Percentiles rank a stretch among this genome's conserved stretches.
Conservation (phyloP, 306 rosid genomes). For the Oxytropis ochrocephala region DNA sequence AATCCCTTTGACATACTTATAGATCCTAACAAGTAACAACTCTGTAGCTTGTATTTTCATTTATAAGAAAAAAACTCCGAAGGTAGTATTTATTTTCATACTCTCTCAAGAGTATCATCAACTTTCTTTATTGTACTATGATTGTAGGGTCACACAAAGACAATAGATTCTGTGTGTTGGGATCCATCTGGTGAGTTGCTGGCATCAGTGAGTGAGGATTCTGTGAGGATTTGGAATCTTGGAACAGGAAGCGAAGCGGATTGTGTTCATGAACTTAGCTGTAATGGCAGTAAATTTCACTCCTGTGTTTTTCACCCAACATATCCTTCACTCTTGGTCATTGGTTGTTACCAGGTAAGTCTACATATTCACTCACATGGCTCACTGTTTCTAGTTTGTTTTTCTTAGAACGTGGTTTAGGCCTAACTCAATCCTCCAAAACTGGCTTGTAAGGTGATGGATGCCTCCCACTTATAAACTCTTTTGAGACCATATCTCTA, state of each 20-base stretch:
- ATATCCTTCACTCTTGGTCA: constrained; percentile 72
- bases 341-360: constrained; percentile 95
- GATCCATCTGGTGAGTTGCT: constrained; percentile 87
- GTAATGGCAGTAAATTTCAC: constrained; percentile 79
- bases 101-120: background rate
- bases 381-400: background rate
- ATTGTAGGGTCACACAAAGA: constrained; percentile 76
- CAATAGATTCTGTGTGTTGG: constrained; percentile 76
- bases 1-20: no score
- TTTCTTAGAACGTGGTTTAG: no score
- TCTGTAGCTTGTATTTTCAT: no score
- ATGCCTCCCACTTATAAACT: no score
- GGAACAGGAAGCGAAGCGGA: constrained; percentile 83
- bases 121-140: constrained; percentile 15
- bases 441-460: no score
- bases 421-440: no score
- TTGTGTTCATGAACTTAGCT: constrained; percentile 78
- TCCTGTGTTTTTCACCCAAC: constrained; percentile 91
- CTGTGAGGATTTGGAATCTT: constrained; percentile 82
- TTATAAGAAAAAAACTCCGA: no score
- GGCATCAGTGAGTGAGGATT: constrained; percentile 96
- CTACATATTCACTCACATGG: background rate
- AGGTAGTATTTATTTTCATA: no score
- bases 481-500: no score
- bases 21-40: no score